phyloP scores from a whole-genome alignment of 2,329 filamentous ascomycete genomes.

The Shiraia sp. region DNA sequence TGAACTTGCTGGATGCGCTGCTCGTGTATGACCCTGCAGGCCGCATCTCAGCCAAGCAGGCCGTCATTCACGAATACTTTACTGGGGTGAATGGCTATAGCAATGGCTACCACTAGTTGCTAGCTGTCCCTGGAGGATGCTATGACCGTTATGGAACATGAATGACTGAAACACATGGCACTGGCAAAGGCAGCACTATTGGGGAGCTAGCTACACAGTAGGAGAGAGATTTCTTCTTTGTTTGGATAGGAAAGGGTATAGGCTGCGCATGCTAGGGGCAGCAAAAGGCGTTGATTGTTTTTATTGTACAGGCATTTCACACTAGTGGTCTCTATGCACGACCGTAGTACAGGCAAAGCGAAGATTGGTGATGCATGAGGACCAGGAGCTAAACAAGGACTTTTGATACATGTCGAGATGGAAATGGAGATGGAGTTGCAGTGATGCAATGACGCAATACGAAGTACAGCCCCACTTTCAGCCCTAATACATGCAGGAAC shows the following conservation, averaged over 20 bases:
- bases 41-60: conserved; percentile 86
- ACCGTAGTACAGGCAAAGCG: too few species aligned
- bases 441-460: conserved; percentile 26
- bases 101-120: conserved; percentile 38
- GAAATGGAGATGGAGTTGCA: too few species aligned
- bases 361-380: too few species aligned
- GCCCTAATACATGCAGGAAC: conserved; percentile 1
- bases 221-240: conserved; percentile 23
- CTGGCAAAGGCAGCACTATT: conserved; percentile 23
- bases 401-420: too few species aligned
- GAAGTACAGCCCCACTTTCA: conserved; percentile 25
- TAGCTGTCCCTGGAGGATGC: conserved; percentile 25
- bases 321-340: too few species aligned
- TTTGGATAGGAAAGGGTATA: conserved; percentile 14
- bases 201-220: too few species aligned
- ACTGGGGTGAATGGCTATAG: conserved; percentile 54
- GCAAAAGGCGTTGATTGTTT: background rate
- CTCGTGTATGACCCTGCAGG: conserved; percentile 86
- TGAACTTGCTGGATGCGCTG: conserved; percentile 70
- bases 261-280: background rate
- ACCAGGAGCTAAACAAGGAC: too few species aligned
- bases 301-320: too few species aligned
- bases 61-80: conserved; percentile 85
- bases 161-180: too few species aligned
- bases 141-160: conserved; percentile 35